phyloP scores from a whole-genome alignment of 768 basidiomycete species.

The Arthromyces matolae region DNA sequence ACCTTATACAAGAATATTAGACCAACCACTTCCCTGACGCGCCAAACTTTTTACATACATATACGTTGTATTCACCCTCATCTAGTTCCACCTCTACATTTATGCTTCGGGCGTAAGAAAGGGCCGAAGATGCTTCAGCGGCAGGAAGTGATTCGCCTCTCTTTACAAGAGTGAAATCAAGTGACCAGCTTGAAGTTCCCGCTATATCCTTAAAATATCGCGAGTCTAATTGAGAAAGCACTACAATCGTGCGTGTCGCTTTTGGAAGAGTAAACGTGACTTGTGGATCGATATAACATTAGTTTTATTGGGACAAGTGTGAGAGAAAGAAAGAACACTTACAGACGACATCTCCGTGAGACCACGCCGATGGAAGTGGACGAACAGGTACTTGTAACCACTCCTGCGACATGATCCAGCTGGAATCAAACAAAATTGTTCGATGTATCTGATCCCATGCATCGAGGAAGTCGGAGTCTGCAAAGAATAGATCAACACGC shows the following conservation, averaged over 20 bases:
- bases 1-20: slow-evolving; percentile 20
- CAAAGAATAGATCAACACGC: neutral
- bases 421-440: slow-evolving; percentile 45
- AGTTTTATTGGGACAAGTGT: neutral
- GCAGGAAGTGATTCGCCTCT: slow-evolving; percentile 37
- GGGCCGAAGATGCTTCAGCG: slow-evolving; percentile 33
- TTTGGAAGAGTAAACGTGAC: slow-evolving; percentile 44
- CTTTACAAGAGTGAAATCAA: slow-evolving; percentile 51
- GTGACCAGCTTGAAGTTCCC: slow-evolving; percentile 39
- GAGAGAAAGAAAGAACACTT: slow-evolving; percentile 16
- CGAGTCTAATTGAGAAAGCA: slow-evolving; percentile 48
- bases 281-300: slow-evolving; percentile 19
- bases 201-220: slow-evolving; percentile 48
- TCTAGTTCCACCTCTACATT: slow-evolving; percentile 41
- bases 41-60: slow-evolving; percentile 26
- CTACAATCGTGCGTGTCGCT: slow-evolving; percentile 41
- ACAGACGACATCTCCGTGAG: slow-evolving; percentile 54
- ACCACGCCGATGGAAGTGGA: slow-evolving; percentile 47
- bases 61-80: slow-evolving; percentile 41
- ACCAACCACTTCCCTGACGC: neutral
- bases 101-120: slow-evolving; percentile 37
- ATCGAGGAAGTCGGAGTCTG: slow-evolving; percentile 46
- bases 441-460: slow-evolving; percentile 46
- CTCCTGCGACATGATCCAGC: slow-evolving; percentile 48
- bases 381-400: slow-evolving; percentile 44